phyloP scores from a whole-genome alignment of 768 basidiomycete genomes.

The Lyophyllum atratum region DNA sequence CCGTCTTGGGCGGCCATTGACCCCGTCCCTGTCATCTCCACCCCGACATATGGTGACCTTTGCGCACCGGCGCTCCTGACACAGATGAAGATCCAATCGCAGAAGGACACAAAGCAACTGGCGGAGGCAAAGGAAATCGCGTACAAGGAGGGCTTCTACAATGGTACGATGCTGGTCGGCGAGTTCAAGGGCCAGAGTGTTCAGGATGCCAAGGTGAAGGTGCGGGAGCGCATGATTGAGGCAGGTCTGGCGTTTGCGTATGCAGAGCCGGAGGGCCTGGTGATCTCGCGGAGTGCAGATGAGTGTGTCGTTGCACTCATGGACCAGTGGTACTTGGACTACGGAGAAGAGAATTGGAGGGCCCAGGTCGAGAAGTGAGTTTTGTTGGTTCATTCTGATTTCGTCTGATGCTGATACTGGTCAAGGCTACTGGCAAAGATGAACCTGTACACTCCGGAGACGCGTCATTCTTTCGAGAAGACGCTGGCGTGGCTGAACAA shows the following conservation, averaged over 20 bases:
- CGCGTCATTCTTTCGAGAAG: constrained; percentile 88
- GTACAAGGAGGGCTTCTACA: constrained; percentile 98
- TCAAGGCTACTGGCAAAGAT: constrained; percentile 76
- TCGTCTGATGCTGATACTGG: constrained; percentile 9
- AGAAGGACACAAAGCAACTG: constrained; percentile 91
- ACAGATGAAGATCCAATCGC: constrained; percentile 91
- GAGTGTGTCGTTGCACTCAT: constrained; percentile 98
- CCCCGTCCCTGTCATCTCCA: constrained; percentile 84
- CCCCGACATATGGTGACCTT: constrained; percentile 91
- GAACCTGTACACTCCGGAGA: constrained; percentile 92
- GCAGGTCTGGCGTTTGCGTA: constrained; percentile 82
- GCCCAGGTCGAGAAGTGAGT: constrained; percentile 79
- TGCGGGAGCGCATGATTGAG: constrained; percentile 81
- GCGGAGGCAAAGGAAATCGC: constrained; percentile 97
- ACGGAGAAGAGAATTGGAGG: constrained; percentile 91
- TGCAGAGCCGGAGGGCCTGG: constrained; percentile 91
- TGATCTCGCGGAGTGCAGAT: constrained; percentile 89
- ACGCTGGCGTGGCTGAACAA: constrained; percentile 94
- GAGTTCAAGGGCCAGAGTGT: constrained; percentile 89
- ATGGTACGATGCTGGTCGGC: constrained; percentile 88
- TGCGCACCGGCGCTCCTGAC: constrained; percentile 83
- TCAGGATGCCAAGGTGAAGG: constrained; percentile 89
- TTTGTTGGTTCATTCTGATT: not conserved
- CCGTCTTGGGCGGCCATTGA: constrained; percentile 84
- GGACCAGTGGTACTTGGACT: constrained; percentile 99